Conservation (phyloP, 129 eudicot species). For the Dittrichia graveolens region DNA sequence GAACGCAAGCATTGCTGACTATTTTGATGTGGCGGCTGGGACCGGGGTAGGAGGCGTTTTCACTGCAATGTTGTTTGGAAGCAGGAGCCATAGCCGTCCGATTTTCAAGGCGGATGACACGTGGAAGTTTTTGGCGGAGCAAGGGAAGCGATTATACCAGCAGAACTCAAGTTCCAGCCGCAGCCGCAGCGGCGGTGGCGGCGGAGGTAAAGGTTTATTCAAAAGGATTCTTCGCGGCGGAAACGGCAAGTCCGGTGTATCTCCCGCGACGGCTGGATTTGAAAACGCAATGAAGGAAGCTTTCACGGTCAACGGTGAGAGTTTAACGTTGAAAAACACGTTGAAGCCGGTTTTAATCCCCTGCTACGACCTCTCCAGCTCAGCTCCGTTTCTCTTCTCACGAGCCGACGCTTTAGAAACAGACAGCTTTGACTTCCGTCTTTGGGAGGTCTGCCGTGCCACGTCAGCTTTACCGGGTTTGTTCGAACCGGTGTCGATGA, state of each 20-base stretch:
- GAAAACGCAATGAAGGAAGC: conserved; percentile 30
- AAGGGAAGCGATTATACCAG: conserved; percentile 34
- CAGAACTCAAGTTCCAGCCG: conserved; percentile 17
- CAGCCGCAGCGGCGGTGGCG: too few relatives aligned
- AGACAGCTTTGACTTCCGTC: conserved; percentile 34
- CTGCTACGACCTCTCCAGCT: conserved; percentile 67
- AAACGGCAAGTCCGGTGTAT: conserved; percentile 9
- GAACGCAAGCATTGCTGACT: conserved; percentile 48
- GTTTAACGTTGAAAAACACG: conserved; percentile 34
- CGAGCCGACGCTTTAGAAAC: conserved; percentile 47
- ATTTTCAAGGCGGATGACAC: conserved; percentile 41
- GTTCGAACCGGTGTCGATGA: conserved; percentile 60
- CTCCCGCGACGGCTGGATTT: conserved; percentile 18
- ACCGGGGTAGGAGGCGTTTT: conserved; percentile 44
- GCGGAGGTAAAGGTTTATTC: background rate
- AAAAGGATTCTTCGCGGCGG: conserved; percentile 37
- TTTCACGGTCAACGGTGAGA: conserved; percentile 7
- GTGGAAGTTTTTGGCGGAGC: conserved; percentile 32
- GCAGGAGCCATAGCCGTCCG: conserved; percentile 13
- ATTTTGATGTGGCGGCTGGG: conserved; percentile 43
- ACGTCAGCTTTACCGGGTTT: conserved; percentile 33
- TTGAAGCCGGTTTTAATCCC: conserved; percentile 52
- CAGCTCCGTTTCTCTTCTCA: conserved; percentile 41
- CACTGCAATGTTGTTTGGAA: conserved; percentile 36
- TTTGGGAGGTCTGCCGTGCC: conserved; percentile 42